Base-by-base conservation (phyloP, 257 asterid species). In the Solanum peruvianum region DNA sequence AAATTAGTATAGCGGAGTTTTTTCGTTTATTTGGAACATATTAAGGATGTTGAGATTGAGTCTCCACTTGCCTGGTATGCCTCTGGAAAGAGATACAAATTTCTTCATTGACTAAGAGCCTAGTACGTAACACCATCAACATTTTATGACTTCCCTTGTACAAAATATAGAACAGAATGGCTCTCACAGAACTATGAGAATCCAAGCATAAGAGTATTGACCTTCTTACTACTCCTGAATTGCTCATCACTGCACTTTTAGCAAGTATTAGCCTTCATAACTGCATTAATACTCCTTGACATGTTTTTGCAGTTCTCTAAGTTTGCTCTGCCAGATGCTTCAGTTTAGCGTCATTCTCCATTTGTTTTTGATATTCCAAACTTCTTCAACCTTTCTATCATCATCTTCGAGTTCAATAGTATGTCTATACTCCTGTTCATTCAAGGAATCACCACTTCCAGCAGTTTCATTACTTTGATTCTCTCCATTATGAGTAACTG, bases 341-440 rank as follows among this genome's bases (percentile, higher is more conserved):
- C 91, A 88, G 94, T 89, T 97, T 97, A 9, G 99, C 98, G 90
- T 97, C 99, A 86, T 97, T 93, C 92, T 97, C 99, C 60, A 97
- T 93, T 49, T 94, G 94, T 86, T 99, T 93, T 92, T 96, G 99
- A 91, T 93, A 95, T 87, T 96, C 99, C 93, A 97, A 86, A 98
- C 94, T 93, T 96, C 99, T 93, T 96, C 98, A 88, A 97, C 98
- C 94, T 95, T 94, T 91, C 98, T 96, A 90, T 96, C 99, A 90
- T 97, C 99, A 4, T 98, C 98, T 93, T 97, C 99, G 86, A 96
- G 98, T 87, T 97, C 99, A 89, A 95, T 91, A 88, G 85, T 92
- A 66, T 89, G 98, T 87, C 91, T 93, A 88, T 90, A 89, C 88
- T 95, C 98, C 86, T 94, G 95, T 88, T 90, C 92, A 75, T 82